These are phyloP conservation scores for Eragrostis curvula DNA, from an alignment of 176 grass and related monocot species.

Conservation along the genomic window DNA sequence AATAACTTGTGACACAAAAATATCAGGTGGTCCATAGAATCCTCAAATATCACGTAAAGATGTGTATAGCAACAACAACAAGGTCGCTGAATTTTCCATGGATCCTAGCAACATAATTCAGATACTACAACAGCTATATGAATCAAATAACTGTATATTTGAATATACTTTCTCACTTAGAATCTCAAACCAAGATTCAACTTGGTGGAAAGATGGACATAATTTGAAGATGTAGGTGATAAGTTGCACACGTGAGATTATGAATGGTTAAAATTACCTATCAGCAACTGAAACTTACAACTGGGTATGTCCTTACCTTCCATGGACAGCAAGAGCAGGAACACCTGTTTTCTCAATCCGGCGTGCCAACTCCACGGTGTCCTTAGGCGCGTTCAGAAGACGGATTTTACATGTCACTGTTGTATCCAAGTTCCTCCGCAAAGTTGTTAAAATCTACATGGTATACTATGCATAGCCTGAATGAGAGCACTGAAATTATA, in stretches of 20 bases:
- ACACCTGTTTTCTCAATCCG: constrained; percentile 93
- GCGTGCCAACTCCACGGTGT: constrained; percentile 86
- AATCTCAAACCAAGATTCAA: constrained; percentile 1
- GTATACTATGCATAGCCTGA: constrained; percentile 37
- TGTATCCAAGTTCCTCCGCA: constrained; percentile 79
- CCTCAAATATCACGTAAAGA: not conserved
- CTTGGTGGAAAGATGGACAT: not conserved
- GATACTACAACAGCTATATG: not conserved
- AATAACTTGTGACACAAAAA: not conserved
- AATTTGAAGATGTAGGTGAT: constrained; percentile 25
- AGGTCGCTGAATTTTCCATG: not conserved
- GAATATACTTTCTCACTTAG: not conserved
- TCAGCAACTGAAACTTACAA: constrained; percentile 33
- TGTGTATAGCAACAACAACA: not conserved
- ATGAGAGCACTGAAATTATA: constrained; percentile 33
- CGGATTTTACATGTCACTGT: constrained; percentile 95
- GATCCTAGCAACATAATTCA: constrained; percentile 14
- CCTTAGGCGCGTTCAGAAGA: constrained; percentile 63
- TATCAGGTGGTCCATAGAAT: constrained; percentile 22
- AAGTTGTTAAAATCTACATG: constrained; percentile 91
- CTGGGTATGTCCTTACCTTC: constrained; percentile 55
- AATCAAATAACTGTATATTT: not conserved
- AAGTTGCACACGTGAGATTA: constrained; percentile 17
- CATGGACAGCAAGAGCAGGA: constrained; percentile 88
- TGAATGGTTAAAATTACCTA: not conserved